These are phyloP conservation scores for Talaromyces verruculosus DNA, from an alignment of 2,329 filamentous ascomycete species.

Conservation along the genomic window DNA sequence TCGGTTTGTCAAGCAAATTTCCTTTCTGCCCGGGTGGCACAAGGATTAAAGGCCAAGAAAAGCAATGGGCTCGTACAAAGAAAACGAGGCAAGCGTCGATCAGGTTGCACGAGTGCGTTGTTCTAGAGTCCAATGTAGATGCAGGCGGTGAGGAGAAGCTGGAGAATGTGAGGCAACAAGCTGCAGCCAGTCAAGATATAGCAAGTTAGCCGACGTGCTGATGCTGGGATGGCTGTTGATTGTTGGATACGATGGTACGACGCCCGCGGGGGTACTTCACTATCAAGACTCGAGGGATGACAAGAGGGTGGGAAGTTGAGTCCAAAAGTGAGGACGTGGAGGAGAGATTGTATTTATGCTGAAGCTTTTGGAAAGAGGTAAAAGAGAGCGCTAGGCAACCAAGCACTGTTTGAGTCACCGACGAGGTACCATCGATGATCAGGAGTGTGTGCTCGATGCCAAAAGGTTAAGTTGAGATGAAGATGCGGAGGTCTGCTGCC, in stretches of 20 bases:
- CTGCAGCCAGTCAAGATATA: slow-evolving; percentile 16
- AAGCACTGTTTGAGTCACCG: slow-evolving; percentile 2
- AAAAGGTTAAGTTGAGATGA: not conserved
- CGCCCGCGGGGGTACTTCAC: not conserved
- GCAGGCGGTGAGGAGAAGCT: slow-evolving; percentile 16
- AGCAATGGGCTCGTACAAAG: slow-evolving; percentile 15
- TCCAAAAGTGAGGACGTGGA: not conserved
- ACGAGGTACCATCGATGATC: not conserved
- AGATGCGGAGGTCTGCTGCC: slow-evolving; percentile 12
- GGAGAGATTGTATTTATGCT: not conserved
- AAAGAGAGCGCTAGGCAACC: slow-evolving; percentile 11
- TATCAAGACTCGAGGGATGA: not conserved
- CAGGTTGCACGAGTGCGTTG: slow-evolving; percentile 19
- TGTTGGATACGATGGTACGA: not conserved
- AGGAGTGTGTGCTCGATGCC: not conserved
- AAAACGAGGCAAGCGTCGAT: slow-evolving; percentile 17
- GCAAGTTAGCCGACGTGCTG: slow-evolving; percentile 7
- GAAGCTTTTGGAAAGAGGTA: slow-evolving; percentile 1
- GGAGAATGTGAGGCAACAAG: slow-evolving; percentile 16
- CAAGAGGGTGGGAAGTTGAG: not conserved
- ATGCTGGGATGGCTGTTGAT: not conserved
- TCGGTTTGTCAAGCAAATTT: slow-evolving; percentile 4
- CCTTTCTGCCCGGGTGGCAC: slow-evolving; percentile 1
- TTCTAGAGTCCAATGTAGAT: slow-evolving; percentile 9
- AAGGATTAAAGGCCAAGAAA: not conserved